A percentile compares a stretch with the other conserved stretches of the same genome.
These are phyloP conservation scores for Anastatica hierochuntica DNA, from an alignment of 345 rosid species.

Conservation along the genomic window DNA sequence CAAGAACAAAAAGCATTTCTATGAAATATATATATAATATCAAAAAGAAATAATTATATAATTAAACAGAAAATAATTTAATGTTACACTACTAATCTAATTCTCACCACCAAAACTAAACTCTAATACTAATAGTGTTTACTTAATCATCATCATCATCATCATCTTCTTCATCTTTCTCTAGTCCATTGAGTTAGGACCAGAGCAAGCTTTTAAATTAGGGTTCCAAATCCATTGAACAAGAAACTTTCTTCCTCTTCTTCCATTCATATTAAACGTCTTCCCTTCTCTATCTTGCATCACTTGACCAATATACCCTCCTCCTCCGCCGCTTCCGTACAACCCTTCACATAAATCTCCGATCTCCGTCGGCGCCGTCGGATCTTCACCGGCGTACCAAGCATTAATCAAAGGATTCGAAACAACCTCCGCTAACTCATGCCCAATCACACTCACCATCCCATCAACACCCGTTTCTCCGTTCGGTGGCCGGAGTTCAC, in stretches of 20 bases:
- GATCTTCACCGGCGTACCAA: slow-evolving; percentile 99
- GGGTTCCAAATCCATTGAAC: slow-evolving; percentile 97
- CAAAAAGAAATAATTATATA: neutral
- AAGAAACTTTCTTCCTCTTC: slow-evolving; percentile 54
- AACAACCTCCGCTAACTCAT: slow-evolving; percentile 80
- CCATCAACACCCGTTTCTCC: slow-evolving; percentile 82
- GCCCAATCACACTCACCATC: slow-evolving; percentile 94
- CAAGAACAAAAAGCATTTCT: neutral
- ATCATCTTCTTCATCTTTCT: too few species aligned
- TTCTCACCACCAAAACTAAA: neutral
- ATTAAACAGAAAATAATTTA: neutral
- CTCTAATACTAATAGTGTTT: neutral
- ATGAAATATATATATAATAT: too few species aligned
- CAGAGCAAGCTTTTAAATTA: slow-evolving; percentile 62
- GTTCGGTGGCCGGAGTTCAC: slow-evolving; percentile 57
- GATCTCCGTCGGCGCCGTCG: slow-evolving; percentile 88
- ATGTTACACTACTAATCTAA: slow-evolving; percentile 20
- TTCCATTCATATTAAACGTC: slow-evolving; percentile 72
- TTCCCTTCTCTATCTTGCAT: slow-evolving; percentile 51
- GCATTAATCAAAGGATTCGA: slow-evolving; percentile 88
- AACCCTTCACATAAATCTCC: slow-evolving; percentile 80
- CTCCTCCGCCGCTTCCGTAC: slow-evolving; percentile 95
- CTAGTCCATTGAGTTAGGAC: slow-evolving; percentile 69
- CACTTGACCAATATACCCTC: slow-evolving; percentile 83
- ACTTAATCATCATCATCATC: slow-evolving; percentile 11